Evolutionary conservation across 768 basidiomycete genomes (phyloP), one percentile per base, ranked within the genome.

Genomic region (Steccherinum ochraceum): DNA sequence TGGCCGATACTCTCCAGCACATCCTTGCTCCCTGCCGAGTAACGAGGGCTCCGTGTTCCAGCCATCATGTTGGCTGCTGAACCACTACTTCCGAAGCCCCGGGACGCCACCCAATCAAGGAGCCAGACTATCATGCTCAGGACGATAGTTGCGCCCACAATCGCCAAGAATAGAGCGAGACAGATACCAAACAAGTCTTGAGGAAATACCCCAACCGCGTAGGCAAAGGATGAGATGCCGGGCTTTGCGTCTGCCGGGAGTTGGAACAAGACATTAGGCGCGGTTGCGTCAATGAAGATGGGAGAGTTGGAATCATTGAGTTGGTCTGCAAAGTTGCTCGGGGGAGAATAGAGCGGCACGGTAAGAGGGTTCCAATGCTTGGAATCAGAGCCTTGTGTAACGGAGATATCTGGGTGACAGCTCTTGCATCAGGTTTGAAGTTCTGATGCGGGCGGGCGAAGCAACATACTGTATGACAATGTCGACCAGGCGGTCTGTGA

Each of bases 401-500:
- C 59, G 3, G 87, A 88, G 51, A 91, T 77, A 62, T 97, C 92
- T 93, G 48, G 41, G 26, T 23, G 39, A 27, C 27, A 49, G 39
- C 48, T 57, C 52, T 56, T 23, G 26, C 18, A 45, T 43, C 41
- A 60, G 61, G n/a, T n/a, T n/a, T 48, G 24, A 53, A 60, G n/a
- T 21, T 46, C 16, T 20, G 40, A 49, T n/a, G 27, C 24, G 7
- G 7, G 16, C 16, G 7, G 19, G 27, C 49, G 46, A 48, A 40
- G 39, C 10, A 16, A 60, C 76, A 65, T 59, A 86, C 87, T 91
- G 64, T 84, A 89, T 45, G 78, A 69, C 47, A 91, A 72, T 12
- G 83, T 87, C 13, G 94, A 80, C 95, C 95, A 98, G 1, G 92
- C 84, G 5, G 89, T 85, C 61, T 90, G 86, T 10, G 85, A 80